Evolutionary conservation across 306 rosid species (phyloP).

Genomic region (Vigna angularis): DNA sequence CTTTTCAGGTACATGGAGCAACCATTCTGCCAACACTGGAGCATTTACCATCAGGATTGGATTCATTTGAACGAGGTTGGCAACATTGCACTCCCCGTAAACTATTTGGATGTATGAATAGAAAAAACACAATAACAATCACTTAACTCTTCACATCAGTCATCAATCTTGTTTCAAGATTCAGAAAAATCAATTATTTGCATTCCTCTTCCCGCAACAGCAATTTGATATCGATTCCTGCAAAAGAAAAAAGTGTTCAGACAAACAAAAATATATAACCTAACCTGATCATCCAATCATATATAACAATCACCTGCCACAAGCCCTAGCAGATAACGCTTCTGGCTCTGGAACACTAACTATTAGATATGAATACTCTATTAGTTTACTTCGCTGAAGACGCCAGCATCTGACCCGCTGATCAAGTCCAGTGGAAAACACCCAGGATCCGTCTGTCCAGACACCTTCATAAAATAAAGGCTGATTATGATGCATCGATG

Average conservation of each 20-base stretch:
- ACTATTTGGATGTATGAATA: neutral
- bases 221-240: slow-evolving; percentile 88
- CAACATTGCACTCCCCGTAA: neutral
- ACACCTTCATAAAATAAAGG: slow-evolving; percentile 69
- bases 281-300: slow-evolving; percentile 24
- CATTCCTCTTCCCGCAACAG: slow-evolving; percentile 97
- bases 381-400: slow-evolving; percentile 57
- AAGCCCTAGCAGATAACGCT: slow-evolving; percentile 77
- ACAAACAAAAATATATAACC: slow-evolving; percentile 24
- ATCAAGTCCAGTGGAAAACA: slow-evolving; percentile 95
- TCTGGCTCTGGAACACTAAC: slow-evolving; percentile 97
- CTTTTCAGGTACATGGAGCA: slow-evolving; percentile 15
- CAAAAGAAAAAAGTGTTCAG: slow-evolving; percentile 27
- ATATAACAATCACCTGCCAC: slow-evolving; percentile 66
- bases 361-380: slow-evolving; percentile 67
- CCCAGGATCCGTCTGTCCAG: slow-evolving; percentile 98
- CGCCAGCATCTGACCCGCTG: slow-evolving; percentile 95
- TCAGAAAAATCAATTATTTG: slow-evolving; percentile 80
- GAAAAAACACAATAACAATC: neutral
- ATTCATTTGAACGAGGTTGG: neutral
- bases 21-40: neutral
- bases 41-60: neutral
- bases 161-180: slow-evolving; percentile 31
- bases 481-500: slow-evolving; percentile 26
- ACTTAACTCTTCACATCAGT: slow-evolving; percentile 41